These are phyloP conservation scores for Mycena amicta DNA, from an alignment of 768 basidiomycete genomes.

Conservation along the genomic window DNA sequence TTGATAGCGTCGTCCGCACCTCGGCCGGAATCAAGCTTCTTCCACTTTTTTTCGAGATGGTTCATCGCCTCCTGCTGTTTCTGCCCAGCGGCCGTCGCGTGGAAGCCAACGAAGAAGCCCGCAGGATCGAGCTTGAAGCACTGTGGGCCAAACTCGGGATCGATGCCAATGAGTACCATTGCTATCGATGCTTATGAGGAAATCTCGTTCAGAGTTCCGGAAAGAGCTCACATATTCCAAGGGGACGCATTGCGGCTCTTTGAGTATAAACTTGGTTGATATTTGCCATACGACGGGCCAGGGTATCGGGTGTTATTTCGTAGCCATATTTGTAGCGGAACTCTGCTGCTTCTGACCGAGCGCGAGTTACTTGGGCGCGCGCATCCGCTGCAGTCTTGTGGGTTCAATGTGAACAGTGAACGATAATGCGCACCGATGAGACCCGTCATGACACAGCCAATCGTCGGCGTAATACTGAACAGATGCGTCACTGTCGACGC, in stretches of 20 bases:
- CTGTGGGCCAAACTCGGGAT: slow-evolving; percentile 92
- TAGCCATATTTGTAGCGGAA: slow-evolving; percentile 98
- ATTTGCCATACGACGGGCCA: slow-evolving; percentile 92
- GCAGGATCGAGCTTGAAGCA: slow-evolving; percentile 98
- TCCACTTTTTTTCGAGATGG: slow-evolving; percentile 98
- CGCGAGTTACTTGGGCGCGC: slow-evolving; percentile 82
- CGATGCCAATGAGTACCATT: slow-evolving; percentile 94
- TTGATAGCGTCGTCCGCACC: slow-evolving; percentile 79
- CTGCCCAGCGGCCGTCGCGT: slow-evolving; percentile 93
- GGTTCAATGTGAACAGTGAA: slow-evolving; percentile 2
- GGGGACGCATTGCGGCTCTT: slow-evolving; percentile 92
- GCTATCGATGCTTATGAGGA: slow-evolving; percentile 47
- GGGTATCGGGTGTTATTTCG: slow-evolving; percentile 96
- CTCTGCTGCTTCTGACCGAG: slow-evolving; percentile 85
- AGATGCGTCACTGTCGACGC: slow-evolving; percentile 92
- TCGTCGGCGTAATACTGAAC: slow-evolving; percentile 93
- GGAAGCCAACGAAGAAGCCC: slow-evolving; percentile 98
- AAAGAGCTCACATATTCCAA: slow-evolving; percentile 80
- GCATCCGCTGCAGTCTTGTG: slow-evolving; percentile 73
- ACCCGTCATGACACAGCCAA: slow-evolving; percentile 99
- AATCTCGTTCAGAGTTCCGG: not conserved
- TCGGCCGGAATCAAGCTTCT: slow-evolving; percentile 79
- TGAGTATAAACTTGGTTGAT: slow-evolving; percentile 99
- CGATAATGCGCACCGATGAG: slow-evolving; percentile 67
- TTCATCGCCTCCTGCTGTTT: slow-evolving; percentile 99